Evolutionary conservation across 768 basidiomycete species (phyloP), one percentile per base, ranked within the genome.

Genomic region (Lyophyllum atratum): DNA sequence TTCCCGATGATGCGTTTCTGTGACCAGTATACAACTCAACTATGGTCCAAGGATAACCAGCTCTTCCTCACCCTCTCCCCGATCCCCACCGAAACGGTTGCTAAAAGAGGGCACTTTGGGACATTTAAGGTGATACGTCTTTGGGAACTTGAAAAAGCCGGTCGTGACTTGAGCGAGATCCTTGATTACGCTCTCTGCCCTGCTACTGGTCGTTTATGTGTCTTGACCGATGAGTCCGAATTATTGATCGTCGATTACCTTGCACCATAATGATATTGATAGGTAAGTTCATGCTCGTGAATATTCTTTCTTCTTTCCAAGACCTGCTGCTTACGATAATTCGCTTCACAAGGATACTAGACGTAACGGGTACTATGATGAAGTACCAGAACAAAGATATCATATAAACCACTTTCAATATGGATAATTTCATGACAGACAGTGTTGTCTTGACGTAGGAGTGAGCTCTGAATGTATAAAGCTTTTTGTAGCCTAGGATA

Each of bases 171-270:
- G 11, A 26, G 28, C 46, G 19, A 4, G 4, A 15, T 54, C 7
- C 29, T 22, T 3, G 31, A 37, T 24, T 46, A 17, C 21, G 53
- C 42, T 34, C 19, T 54, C 24, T 54, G 53, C 33, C 53, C 44
- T 15, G 42, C 33, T 22, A 34, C 47, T 24, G 54, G 49, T 22
- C 47, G 54, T 37, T 45, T 56, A 15, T 48, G 46, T 48, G 34
- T 55, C 24, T 44, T 28, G 31, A 40, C 46, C 6, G 4, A 45
- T 9, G 19, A 45, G 4, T n/a, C 17, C 11, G 53, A 54, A 26
- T 22, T 54, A 12, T 44, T 29, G 12, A 46, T 54, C 9, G 46
- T 54, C 24, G 53, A 54, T 37, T 54, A 34, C 24, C 34, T 45
- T 22, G 29, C 46, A 6, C 53, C 53, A 22, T 31, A 7, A 25